phyloP scores from a whole-genome alignment of 2,329 filamentous ascomycete species.

The Dactylellina parvicollis region DNA sequence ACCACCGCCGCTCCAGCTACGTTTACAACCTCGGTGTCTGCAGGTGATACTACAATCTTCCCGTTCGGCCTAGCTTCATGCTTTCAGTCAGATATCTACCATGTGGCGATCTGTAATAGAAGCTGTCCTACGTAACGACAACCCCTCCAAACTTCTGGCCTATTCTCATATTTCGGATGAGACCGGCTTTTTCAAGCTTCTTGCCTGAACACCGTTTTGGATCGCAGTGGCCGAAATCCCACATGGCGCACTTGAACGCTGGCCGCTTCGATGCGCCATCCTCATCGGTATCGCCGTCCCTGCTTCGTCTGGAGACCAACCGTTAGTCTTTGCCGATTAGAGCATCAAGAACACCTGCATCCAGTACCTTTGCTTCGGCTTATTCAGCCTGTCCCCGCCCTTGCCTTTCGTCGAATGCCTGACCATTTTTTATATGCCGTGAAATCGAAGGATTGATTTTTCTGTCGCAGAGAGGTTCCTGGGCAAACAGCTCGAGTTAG shows the following conservation, averaged over 20 bases:
- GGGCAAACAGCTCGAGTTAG: slow-evolving; percentile 26
- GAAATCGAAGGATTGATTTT: too few relatives aligned
- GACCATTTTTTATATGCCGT: slow-evolving; percentile 29
- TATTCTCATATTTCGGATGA: slow-evolving; percentile 91
- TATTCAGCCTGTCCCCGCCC: slow-evolving; percentile 20
- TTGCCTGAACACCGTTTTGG: slow-evolving; percentile 97
- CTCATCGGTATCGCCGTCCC: slow-evolving; percentile 47
- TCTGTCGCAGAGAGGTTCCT: slow-evolving; percentile 14
- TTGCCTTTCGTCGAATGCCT: slow-evolving; percentile 45
- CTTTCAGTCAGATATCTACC: slow-evolving; percentile 21
- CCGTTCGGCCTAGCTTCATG: slow-evolving; percentile 74
- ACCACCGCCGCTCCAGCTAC: slow-evolving; percentile 94
- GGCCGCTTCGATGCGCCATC: slow-evolving; percentile 62
- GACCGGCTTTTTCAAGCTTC: slow-evolving; percentile 85
- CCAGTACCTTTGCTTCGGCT: slow-evolving; percentile 33
- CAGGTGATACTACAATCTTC: slow-evolving; percentile 82
- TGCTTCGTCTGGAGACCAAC: slow-evolving; percentile 9
- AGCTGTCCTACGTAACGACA: slow-evolving; percentile 76
- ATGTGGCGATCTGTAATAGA: neutral
- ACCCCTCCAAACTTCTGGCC: slow-evolving; percentile 92
- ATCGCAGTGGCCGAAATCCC: slow-evolving; percentile 98
- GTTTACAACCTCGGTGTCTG: slow-evolving; percentile 82
- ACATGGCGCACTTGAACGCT: slow-evolving; percentile 90
- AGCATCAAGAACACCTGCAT: neutral
- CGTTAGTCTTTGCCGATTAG: neutral